Base-by-base conservation (phyloP, 2,329 filamentous ascomycete species). In the Pestalotiopsis fici region DNA sequence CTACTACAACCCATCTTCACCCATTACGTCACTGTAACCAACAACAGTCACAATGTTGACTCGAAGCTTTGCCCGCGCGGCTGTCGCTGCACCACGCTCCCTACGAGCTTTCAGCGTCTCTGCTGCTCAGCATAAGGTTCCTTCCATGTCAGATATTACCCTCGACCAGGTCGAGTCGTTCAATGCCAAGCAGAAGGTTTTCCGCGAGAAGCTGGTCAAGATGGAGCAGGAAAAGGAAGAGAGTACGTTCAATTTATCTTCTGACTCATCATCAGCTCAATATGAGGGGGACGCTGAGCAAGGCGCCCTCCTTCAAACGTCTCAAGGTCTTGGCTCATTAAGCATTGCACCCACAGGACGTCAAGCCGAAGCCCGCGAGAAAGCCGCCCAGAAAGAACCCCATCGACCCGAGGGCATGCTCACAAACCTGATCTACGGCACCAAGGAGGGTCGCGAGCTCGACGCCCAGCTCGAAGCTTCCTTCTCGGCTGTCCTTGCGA, bases 391-490 rank as follows among this genome's bases (percentile, higher is more conserved):
- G 69, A 83, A 82, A 64, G 84, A 89, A 71, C 77, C 85, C 64
- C 83, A 87, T 66, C 92, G 91, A 78, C 92, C 92, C 79, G 86
- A 89, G 69, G 91, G 88, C 18, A 89, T 93, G 50, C 81, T 99
- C 67, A 92, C 93, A 43, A 95, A 91, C 74, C 88, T 99, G 73
- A 97, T 99, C 78, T 98, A 99, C 81, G 96, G 96, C 76, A 99
- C 96, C 15, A 94, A 96, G 77, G 95, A 98, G 81, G 96, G 95
- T 37, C 90, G 95, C 69, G 93, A 97, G 83, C 89, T 98, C 78
- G 96, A 99, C 77, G 92, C 93, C 71, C 95, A 98, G 82, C 95
- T 99, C 76, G 94, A 98, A 83, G 91, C 95, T 67, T 97, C 93
- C 78, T 99, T 98, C 83, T 97, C 93, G 64, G 95, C 98, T 80